Conservation (phyloP, 2,329 filamentous ascomycete species). For the Polychaeton citri region DNA sequence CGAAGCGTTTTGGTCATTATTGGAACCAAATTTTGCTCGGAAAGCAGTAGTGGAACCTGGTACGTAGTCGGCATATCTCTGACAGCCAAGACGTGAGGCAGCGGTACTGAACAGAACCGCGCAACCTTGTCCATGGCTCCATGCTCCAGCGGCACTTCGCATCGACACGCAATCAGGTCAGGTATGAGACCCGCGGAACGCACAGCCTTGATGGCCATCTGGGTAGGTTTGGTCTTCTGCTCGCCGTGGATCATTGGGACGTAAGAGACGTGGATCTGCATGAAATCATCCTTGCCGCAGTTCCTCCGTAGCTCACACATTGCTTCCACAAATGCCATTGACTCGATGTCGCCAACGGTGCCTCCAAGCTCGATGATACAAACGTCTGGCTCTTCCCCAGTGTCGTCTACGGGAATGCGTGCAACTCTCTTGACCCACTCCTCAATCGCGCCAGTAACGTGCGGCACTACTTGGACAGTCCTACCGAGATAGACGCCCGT, state of each 20-base stretch:
- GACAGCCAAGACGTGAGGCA: slow-evolving; percentile 73
- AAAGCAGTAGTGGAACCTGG: slow-evolving; percentile 84
- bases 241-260: slow-evolving; percentile 65
- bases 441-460: slow-evolving; percentile 82
- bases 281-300: slow-evolving; percentile 65
- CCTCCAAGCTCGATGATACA: slow-evolving; percentile 70
- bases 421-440: slow-evolving; percentile 86
- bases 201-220: slow-evolving; percentile 73
- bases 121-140: slow-evolving; percentile 77
- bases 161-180: slow-evolving; percentile 77
- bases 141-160: slow-evolving; percentile 60
- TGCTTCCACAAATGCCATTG: slow-evolving; percentile 76
- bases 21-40: slow-evolving; percentile 61
- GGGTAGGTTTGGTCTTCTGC: slow-evolving; percentile 95
- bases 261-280: slow-evolving; percentile 80
- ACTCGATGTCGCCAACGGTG: slow-evolving; percentile 72
- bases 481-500: slow-evolving; percentile 71
- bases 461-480: slow-evolving; percentile 84
- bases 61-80: slow-evolving; percentile 84
- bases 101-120: slow-evolving; percentile 73
- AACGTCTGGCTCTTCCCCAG: slow-evolving; percentile 70
- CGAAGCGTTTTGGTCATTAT: slow-evolving; percentile 53
- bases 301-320: slow-evolving; percentile 64
- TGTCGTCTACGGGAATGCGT: slow-evolving; percentile 73
- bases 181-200: slow-evolving; percentile 60